These are phyloP conservation scores for Hura crepitans DNA, from an alignment of 441 rosid genomes.

Conservation along the genomic window DNA sequence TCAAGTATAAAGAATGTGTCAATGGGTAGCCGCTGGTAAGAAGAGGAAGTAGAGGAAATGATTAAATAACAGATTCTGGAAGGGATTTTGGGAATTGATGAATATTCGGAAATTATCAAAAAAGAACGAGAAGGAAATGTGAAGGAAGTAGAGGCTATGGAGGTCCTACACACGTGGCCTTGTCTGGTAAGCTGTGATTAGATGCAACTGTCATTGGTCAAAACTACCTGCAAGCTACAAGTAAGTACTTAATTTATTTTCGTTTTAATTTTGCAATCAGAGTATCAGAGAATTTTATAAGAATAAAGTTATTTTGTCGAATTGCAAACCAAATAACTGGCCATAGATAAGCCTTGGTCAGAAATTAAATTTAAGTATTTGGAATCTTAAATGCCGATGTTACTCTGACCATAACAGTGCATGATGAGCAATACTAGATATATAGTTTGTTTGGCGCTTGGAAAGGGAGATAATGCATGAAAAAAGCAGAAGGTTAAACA, in stretches of 20 bases:
- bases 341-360: conserved; percentile 25
- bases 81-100: conserved; percentile 35
- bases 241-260: conserved; percentile 9
- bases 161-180: conserved; percentile 89
- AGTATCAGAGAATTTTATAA: conserved; percentile 22
- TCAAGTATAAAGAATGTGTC: conserved; percentile 31
- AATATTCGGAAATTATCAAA: conserved; percentile 5
- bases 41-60: conserved; percentile 32
- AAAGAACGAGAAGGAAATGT: conserved; percentile 14
- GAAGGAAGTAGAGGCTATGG: conserved; percentile 30
- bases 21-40: conserved; percentile 19
- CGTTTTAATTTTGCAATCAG: conserved; percentile 22
- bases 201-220: conserved; percentile 54
- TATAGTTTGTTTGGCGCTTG: too few relatives aligned
- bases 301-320: conserved; percentile 11
- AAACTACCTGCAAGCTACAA: conserved; percentile 37
- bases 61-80: conserved; percentile 47
- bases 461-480: conserved; percentile 24
- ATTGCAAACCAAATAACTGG: conserved; percentile 19
- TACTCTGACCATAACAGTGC: background rate
- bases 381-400: conserved; percentile 18
- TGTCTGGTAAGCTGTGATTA: conserved; percentile 61
- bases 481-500: conserved; percentile 9
- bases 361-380: conserved; percentile 20
- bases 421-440: background rate